Base-by-base conservation (phyloP, 2,329 filamentous ascomycete species). In the Didymella exigua region DNA sequence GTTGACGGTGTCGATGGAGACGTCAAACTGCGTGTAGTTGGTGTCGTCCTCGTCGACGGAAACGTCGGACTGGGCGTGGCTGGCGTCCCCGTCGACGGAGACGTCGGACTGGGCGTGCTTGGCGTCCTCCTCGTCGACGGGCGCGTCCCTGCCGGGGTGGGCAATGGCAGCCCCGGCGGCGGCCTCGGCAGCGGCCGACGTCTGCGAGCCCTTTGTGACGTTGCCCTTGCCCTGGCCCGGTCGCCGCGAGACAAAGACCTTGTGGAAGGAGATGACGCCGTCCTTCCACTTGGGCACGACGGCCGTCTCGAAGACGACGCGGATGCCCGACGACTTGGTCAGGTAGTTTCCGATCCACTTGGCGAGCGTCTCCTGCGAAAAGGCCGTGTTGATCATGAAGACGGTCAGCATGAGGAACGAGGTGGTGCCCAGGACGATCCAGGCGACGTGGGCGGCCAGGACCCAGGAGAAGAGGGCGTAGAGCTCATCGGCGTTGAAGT, bases 41-140 rank as follows among this genome's bases (percentile, higher is more conserved):
- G 90, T 91, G 70, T 98, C 93, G 69, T 98, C 93, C 54, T 87
- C 84, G 24, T 72, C 74, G 23, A 40, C n/a, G 0, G 92, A 96
- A 14, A 99, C 81, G 69, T 99, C 95, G 66, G 97, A 99, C 65
- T 99, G 95, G 0, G 93, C 97, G 74, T 98, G 98, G 71, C 99
- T 99, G 16, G 90, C 91, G 70, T 98, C 93, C 69, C 98, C 93
- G 59, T 95, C 91, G 55, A 99, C 91, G 0, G 92, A 96, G 14
- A 99, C 81, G 69, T 99, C 95, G 66, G 97, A 99, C 65, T 99
- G 95, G 0, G 93, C 97, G 74, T 98, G 98, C 70, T 99, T 99
- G 16, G 90, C 91, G 70, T 98, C 93, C 69, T 98, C 48, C 1
- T 44, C 55, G 16, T 59, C 63, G 19, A 58, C 43, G 0, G 38